phyloP scores from a whole-genome alignment of 768 basidiomycete species.

The Russula sp. region DNA sequence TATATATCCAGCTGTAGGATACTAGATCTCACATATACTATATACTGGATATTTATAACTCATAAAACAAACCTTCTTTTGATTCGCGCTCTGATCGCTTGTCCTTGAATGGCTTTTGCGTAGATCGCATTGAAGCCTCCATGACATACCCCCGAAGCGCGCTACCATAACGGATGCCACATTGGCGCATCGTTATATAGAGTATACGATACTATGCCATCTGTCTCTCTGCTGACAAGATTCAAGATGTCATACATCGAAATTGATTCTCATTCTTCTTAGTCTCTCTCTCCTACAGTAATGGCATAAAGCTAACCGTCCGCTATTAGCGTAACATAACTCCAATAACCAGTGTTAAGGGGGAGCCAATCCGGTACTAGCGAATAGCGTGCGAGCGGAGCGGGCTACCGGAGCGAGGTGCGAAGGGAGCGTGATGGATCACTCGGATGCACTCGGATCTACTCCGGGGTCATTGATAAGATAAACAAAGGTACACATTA shows the following conservation, averaged over 20 bases:
- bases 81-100: not conserved
- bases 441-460: too few species aligned
- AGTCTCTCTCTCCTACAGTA: not conserved
- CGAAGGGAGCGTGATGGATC: too few species aligned
- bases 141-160: not conserved
- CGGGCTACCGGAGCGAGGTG: too few species aligned
- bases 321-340: not conserved
- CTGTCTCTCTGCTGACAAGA: too few species aligned
- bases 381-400: too few species aligned
- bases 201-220: too few species aligned
- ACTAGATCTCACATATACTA: not conserved
- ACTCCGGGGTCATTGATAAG: too few species aligned
- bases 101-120: not conserved
- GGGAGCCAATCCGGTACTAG: too few species aligned
- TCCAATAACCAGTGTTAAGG: too few species aligned
- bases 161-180: not conserved
- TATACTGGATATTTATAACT: not conserved
- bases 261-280: too few species aligned
- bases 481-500: too few species aligned
- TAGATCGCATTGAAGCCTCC: not conserved
- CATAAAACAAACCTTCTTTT: not conserved
- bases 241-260: too few species aligned
- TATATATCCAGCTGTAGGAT: not conserved
- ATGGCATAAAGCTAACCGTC: not conserved
- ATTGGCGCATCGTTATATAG: not conserved